A percentile compares a stretch with the other conserved stretches of the same genome.
These are phyloP conservation scores for Cercospora berteroae DNA, from an alignment of 2,329 filamentous ascomycete genomes.

Conservation along the genomic window DNA sequence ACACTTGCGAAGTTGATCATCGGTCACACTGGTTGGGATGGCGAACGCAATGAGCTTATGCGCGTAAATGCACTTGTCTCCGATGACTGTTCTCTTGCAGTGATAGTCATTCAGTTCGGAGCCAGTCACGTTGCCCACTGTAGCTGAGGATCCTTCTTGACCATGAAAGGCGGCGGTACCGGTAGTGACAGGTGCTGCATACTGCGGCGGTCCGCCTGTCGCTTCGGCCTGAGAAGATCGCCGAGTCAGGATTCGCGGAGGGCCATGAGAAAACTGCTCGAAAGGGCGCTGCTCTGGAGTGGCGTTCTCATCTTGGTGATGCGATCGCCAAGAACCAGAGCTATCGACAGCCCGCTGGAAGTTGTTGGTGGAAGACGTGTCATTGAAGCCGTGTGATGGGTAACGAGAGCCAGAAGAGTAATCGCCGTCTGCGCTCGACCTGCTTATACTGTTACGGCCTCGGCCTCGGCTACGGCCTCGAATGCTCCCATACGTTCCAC, in stretches of 20 bases:
- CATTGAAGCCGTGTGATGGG: conserved; percentile 11
- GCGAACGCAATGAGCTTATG: conserved; percentile 24
- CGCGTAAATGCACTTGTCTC: conserved; percentile 20
- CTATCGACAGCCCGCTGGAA: background rate
- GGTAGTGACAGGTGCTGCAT: background rate
- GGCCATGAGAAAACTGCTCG: conserved; percentile 4
- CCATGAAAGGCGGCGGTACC: background rate
- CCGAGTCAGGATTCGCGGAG: conserved; percentile 10
- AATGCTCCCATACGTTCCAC: background rate
- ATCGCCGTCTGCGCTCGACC: conserved; percentile 2
- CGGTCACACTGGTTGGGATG: conserved; percentile 1
- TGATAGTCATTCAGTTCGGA: conserved; percentile 1
- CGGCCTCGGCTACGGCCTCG: conserved; percentile 11
- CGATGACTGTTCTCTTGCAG: conserved; percentile 19
- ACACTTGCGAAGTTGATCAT: conserved; percentile 7
- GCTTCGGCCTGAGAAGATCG: background rate
- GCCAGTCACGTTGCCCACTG: background rate
- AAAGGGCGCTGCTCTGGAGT: background rate
- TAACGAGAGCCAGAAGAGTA: conserved; percentile 1
- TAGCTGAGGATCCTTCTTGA: background rate
- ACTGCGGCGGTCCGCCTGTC: background rate
- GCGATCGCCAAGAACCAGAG: conserved; percentile 8
- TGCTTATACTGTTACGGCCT: conserved; percentile 13
- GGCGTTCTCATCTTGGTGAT: conserved; percentile 14
- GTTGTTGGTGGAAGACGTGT: background rate